Percentiles rank a stretch among this genome's conserved stretches.
phyloP scores from a whole-genome alignment of 805 yeast species.

The Candida glaebosa region DNA sequence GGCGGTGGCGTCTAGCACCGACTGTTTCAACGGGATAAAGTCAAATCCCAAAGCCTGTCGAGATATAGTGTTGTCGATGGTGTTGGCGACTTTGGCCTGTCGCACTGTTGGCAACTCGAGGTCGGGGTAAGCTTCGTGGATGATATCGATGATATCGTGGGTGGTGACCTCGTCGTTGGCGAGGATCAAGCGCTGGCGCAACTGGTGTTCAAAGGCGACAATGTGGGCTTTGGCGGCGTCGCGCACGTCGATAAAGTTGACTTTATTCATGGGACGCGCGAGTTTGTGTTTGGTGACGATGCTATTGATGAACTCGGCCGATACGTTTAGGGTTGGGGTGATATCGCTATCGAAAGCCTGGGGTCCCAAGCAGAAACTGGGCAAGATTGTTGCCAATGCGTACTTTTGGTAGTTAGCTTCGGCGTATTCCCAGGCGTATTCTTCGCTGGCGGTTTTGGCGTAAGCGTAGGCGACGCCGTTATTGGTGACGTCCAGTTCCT shows the following conservation, averaged over 20 bases:
- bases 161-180: constrained; percentile 13
- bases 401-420: constrained; percentile 4
- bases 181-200: constrained; percentile 26
- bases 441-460: constrained; percentile 18
- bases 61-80: constrained; percentile 24
- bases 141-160: constrained; percentile 18
- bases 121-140: constrained; percentile 21
- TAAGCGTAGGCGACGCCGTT: constrained; percentile 4
- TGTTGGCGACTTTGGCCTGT: constrained; percentile 8
- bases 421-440: constrained; percentile 11
- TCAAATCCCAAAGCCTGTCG: constrained; percentile 33
- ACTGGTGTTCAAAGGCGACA: constrained; percentile 39
- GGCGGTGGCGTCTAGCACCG: constrained; percentile 39
- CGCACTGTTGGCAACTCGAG: constrained; percentile 16
- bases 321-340: constrained; percentile 30
- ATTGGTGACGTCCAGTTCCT: constrained; percentile 3
- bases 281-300: constrained; percentile 30
- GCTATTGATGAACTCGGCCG: constrained; percentile 40
- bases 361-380: constrained; percentile 7
- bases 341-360: constrained; percentile 38
- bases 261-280: constrained; percentile 8
- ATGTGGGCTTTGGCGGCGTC: constrained; percentile 62
- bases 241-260: constrained; percentile 50
- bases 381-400: constrained; percentile 4
- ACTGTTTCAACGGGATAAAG: constrained; percentile 34